These are phyloP conservation scores for Trifolium fragiferum DNA, from an alignment of 306 rosid genomes.

Conservation along the genomic window DNA sequence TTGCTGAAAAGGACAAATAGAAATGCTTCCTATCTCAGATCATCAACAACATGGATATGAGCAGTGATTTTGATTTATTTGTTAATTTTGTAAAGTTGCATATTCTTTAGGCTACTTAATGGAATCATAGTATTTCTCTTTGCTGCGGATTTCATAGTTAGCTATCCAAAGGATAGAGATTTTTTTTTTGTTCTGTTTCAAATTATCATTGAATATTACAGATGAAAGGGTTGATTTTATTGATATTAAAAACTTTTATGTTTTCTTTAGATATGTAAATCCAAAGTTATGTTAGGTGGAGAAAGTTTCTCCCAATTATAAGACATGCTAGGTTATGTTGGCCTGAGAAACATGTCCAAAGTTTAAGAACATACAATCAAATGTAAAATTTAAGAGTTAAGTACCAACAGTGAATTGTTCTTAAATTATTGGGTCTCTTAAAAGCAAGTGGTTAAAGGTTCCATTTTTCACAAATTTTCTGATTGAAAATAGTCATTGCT, in stretches of 20 bases:
- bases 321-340: neutral
- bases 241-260: neutral
- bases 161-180: slow-evolving; percentile 74
- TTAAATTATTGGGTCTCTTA: too few relatives aligned
- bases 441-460: too few relatives aligned
- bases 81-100: slow-evolving; percentile 53
- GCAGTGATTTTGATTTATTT: slow-evolving; percentile 39
- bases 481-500: too few relatives aligned
- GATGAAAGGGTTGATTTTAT: slow-evolving; percentile 14
- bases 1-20: slow-evolving; percentile 64
- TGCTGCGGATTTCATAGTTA: slow-evolving; percentile 52
- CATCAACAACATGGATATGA: slow-evolving; percentile 45
- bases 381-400: too few relatives aligned
- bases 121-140: slow-evolving; percentile 43
- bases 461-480: too few relatives aligned
- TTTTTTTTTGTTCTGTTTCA: slow-evolving; percentile 41
- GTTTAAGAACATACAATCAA: neutral
- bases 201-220: slow-evolving; percentile 19
- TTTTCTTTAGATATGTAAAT: neutral
- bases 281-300: neutral
- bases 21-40: slow-evolving; percentile 67
- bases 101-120: slow-evolving; percentile 71
- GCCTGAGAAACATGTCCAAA: neutral
- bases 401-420: too few relatives aligned
- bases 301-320: neutral